Evolutionary conservation across 1,284 basidiomycete genomes (phyloP), one percentile per base, ranked within the genome.

Genomic region (Xerocomus minutiporus): DNA sequence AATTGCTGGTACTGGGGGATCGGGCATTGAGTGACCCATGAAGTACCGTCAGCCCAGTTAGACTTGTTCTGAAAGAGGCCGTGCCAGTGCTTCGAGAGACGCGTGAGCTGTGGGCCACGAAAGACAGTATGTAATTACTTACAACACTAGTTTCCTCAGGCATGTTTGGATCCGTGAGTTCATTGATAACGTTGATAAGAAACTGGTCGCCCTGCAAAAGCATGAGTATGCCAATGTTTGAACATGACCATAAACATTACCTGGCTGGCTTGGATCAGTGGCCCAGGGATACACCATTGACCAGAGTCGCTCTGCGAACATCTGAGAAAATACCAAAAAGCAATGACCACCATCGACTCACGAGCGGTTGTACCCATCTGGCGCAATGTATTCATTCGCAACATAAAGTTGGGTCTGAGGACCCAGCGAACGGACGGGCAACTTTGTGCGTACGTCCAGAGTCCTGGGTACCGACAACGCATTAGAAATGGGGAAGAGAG

Each of bases 351-450:
- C 8, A 26, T 8, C 15, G 8, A 63, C 61, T 54, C 53, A 72
- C 59, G 65, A 65, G 46, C 73, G 61, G 25, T 51, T 59, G 52
- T 52, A 71, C 17, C 73, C 72, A 60, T 73, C 72, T 5, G 73
- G 71, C 1, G 66, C 57, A 17, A 73, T 58, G 26, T 52, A 39
- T 0, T 44, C 34, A 48, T 74, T 71, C 11, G 35, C 59, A 12
- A 74, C 51, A 12, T 45, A 11, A 31, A 67, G 42, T 13, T 53
- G 34, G 13, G 36, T 46, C 11, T 48, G 47, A 9, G 69, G 50
- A 15, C 64, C 64, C 26, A 69, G 13, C 12, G 51, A 13, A 2
- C 17, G 9, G 42, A 12, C 13, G 40, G 35, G 41, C 11, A 13
- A 34, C n/a, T 13, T 25, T 3, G 44, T 15, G 20, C 44, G 13